phyloP scores from a whole-genome alignment of 2,329 filamentous ascomycete genomes.

The Stachybotrys chlorohalonatus region DNA sequence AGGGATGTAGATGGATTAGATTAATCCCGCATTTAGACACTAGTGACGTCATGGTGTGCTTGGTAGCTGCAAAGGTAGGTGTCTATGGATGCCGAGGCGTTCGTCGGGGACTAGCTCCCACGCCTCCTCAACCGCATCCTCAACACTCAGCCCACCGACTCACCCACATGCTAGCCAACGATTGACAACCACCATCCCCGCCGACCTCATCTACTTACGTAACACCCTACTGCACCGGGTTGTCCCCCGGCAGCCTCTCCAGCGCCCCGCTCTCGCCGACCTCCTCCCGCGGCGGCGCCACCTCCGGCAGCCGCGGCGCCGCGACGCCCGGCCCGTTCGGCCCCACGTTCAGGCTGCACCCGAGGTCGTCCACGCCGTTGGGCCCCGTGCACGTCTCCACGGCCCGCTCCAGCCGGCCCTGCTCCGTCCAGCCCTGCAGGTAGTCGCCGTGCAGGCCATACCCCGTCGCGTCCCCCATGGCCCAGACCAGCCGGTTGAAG shows the following conservation, averaged over 20 bases:
- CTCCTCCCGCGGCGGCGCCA: constrained; percentile 12
- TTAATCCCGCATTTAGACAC: too few relatives aligned
- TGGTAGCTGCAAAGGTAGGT: too few relatives aligned
- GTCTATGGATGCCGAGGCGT: too few relatives aligned
- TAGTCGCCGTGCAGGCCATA: constrained; percentile 20
- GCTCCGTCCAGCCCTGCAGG: constrained; percentile 19
- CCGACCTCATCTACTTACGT: too few relatives aligned
- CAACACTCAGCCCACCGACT: too few relatives aligned
- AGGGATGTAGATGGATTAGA: too few relatives aligned
- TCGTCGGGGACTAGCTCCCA: too few relatives aligned
- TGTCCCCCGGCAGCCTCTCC: constrained; percentile 14
- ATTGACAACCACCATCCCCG: too few relatives aligned
- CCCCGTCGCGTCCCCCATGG: constrained; percentile 16
- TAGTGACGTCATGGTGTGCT: too few relatives aligned
- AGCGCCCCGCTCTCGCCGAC: constrained; percentile 14
- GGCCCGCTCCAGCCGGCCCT: constrained; percentile 12
- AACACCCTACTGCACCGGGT: constrained; percentile 8
- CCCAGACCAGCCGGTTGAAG: constrained; percentile 16
- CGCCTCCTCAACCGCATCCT: too few relatives aligned
- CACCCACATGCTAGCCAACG: too few relatives aligned
- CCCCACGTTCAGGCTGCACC: constrained; percentile 16
- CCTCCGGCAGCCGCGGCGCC: constrained; percentile 8
- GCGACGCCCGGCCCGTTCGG: constrained; percentile 12
- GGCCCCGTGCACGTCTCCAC: constrained; percentile 16
- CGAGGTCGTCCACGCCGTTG: constrained; percentile 10